Conservation (phyloP, 768 basidiomycete genomes). For the Macrocybe gigantea region DNA sequence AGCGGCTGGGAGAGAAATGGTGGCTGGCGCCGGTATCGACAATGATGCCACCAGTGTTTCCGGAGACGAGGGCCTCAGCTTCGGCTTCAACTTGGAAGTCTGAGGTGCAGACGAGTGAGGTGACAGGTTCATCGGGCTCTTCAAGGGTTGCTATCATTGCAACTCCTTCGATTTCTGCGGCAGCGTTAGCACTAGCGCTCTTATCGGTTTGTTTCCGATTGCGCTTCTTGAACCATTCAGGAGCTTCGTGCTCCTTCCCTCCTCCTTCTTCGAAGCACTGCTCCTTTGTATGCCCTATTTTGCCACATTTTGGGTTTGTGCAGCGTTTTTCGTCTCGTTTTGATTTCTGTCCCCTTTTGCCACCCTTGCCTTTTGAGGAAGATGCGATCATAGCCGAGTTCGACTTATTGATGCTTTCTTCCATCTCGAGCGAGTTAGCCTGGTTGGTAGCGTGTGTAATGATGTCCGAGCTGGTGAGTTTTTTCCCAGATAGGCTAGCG, state of each 20-base stretch:
- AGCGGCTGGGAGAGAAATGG: constrained; percentile 28
- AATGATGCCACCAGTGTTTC: too few relatives aligned
- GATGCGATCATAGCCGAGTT: constrained; percentile 13
- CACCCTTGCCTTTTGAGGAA: too few relatives aligned
- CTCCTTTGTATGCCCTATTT: constrained; percentile 2
- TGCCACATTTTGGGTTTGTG: constrained; percentile 1
- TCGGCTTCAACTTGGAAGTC: too few relatives aligned
- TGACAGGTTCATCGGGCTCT: too few relatives aligned
- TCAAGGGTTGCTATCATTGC: too few relatives aligned
- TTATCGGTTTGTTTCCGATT: too few relatives aligned
- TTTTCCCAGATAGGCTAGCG: constrained; percentile 2
- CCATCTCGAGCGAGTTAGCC: constrained; percentile 4
- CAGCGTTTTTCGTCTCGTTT: too few relatives aligned
- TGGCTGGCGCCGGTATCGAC: constrained; percentile 30
- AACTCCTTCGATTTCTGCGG: too few relatives aligned
- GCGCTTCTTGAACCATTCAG: constrained; percentile 2
- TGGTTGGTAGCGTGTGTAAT: constrained; percentile 9
- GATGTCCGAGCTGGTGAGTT: constrained; percentile 4
- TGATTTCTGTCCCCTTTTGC: too few relatives aligned
- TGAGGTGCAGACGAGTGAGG: too few relatives aligned
- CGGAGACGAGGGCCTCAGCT: too few relatives aligned
- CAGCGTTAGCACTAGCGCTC: too few relatives aligned
- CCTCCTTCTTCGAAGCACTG: constrained; percentile 7
- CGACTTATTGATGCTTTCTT: constrained; percentile 10
- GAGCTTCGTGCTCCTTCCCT: neutral